These are phyloP conservation scores for Periglandula ipomoeae DNA, from an alignment of 2,329 filamentous ascomycete genomes.

Conservation along the genomic window DNA sequence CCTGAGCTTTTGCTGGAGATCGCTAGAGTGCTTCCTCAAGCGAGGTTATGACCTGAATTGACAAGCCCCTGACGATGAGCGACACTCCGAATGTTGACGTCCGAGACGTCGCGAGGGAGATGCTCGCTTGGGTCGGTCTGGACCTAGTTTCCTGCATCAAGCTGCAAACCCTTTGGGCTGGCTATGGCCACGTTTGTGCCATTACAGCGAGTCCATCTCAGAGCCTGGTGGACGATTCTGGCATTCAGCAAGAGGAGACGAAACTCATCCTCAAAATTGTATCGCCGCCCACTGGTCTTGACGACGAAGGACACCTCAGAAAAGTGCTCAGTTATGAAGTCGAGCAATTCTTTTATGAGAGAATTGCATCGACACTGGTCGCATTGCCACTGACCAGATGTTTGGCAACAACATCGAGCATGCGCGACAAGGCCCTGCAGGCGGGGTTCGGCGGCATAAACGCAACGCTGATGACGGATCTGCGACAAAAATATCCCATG, in stretches of 20 bases:
- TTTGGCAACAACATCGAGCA: slow-evolving; percentile 32
- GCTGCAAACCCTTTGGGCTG: slow-evolving; percentile 40
- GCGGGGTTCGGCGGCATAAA: slow-evolving; percentile 30
- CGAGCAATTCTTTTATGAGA: slow-evolving; percentile 56
- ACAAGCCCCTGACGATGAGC: not conserved
- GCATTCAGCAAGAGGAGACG: slow-evolving; percentile 9
- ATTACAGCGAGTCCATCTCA: slow-evolving; percentile 32
- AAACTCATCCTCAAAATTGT: slow-evolving; percentile 52
- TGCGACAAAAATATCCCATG: slow-evolving; percentile 43
- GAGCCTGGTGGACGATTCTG: slow-evolving; percentile 7
- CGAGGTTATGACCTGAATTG: not conserved
- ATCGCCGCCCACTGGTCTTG: slow-evolving; percentile 33
- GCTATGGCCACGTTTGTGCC: slow-evolving; percentile 47
- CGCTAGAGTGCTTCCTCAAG: too few relatives aligned
- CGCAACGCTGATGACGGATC: slow-evolving; percentile 49
- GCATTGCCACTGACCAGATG: slow-evolving; percentile 41
- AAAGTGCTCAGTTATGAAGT: slow-evolving; percentile 60
- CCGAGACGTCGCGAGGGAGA: slow-evolving; percentile 26
- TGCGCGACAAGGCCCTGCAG: slow-evolving; percentile 12
- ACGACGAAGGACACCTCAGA: slow-evolving; percentile 52
- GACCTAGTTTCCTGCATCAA: slow-evolving; percentile 28
- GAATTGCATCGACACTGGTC: slow-evolving; percentile 41
- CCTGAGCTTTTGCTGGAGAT: too few relatives aligned
- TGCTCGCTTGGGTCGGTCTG: slow-evolving; percentile 30
- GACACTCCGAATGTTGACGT: slow-evolving; percentile 6